phyloP scores from a whole-genome alignment of 2,329 filamentous ascomycete species.

The Massarina eburnea region DNA sequence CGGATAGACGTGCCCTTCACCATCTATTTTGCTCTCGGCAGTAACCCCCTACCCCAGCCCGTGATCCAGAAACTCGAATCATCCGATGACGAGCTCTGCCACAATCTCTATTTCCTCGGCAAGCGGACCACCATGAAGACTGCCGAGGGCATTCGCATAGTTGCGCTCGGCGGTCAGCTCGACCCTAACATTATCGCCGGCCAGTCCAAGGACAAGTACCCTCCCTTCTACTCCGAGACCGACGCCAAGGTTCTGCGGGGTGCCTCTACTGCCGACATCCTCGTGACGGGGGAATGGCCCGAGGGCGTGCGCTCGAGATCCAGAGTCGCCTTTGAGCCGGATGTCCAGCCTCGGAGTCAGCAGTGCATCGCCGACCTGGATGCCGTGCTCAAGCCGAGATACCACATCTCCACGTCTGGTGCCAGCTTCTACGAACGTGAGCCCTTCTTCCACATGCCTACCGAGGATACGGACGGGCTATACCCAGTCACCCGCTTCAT shows the following conservation, averaged over 20 bases:
- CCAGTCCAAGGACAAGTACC: conserved; percentile 69
- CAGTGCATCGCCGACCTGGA: conserved; percentile 77
- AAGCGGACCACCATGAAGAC: conserved; percentile 88
- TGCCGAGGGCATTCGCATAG: conserved; percentile 82
- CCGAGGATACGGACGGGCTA: conserved; percentile 52
- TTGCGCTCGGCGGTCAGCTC: conserved; percentile 76
- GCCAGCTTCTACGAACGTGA: conserved; percentile 85
- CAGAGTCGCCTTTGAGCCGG: conserved; percentile 59
- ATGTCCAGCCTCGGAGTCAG: conserved; percentile 58
- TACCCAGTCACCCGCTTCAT: conserved; percentile 82
- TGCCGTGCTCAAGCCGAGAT: conserved; percentile 79
- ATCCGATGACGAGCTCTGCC: conserved; percentile 71
- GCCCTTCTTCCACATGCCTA: conserved; percentile 75
- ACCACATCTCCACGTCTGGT: conserved; percentile 77
- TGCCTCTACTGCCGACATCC: conserved; percentile 78
- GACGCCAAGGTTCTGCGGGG: conserved; percentile 77
- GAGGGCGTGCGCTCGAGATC: conserved; percentile 70
- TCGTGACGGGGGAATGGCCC: conserved; percentile 88
- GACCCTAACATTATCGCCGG: conserved; percentile 63
- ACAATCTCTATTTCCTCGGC: conserved; percentile 85
- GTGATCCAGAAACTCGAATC: conserved; percentile 74
- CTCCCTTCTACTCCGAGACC: conserved; percentile 74
- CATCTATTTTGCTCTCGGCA: conserved; percentile 88
- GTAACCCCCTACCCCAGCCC: conserved; percentile 66
- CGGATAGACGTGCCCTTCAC: conserved; percentile 73